Base-by-base conservation (phyloP, 2,329 filamentous ascomycete species). In the Dactylonectria estremocensis region DNA sequence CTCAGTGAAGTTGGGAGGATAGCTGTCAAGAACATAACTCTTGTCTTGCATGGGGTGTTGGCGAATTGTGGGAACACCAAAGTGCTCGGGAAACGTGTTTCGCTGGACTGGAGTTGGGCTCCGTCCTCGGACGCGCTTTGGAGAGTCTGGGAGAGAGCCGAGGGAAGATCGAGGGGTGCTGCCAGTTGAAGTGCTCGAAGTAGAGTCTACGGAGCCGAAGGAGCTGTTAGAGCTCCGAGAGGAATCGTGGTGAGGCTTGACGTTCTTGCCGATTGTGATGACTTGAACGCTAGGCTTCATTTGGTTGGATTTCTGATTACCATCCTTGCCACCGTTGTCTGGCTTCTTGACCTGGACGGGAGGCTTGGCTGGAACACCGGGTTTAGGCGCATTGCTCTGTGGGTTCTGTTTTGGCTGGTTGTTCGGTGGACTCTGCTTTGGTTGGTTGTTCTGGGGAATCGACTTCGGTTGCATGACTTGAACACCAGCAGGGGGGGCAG, bases 141-240 rank as follows among this genome's bases (percentile, higher is more conserved):
- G 40, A 13, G 63, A 63, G 3, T 49, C 68, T 3, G 67, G 68
- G 43, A 59, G 58, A 9, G 67, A 72, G 13, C 64, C 61, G 11
- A 69, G 33, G 5, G 76, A 76, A 2, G 75, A 74, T 11, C 56
- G 52, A 6, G 69, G 68, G 1, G 75, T 77, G n/a, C 52, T 65
- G 46, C 14, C 40, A n/a, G 14, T 43, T n/a, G 40, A 43, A 52
- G 66, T 70, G 22, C 64, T 55, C 5, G 66, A 64, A 35, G 20
- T 66, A 9, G 35, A 37, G 18, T 46, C 60, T 3, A 43, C 62
- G 5, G 67, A 69, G 16, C 61, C 46, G 31, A 52, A 48, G 16
- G 71, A 76, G 31, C 69, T 72, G 8, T 64, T 33, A 35, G 75
- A 74, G 18, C 68, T 64, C 22, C 37, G 64, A 40, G 54, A 35